These are phyloP conservation scores for Wallacemonas collosoma DNA, from an alignment of 208 protist genomes.

Conservation along the genomic window DNA sequence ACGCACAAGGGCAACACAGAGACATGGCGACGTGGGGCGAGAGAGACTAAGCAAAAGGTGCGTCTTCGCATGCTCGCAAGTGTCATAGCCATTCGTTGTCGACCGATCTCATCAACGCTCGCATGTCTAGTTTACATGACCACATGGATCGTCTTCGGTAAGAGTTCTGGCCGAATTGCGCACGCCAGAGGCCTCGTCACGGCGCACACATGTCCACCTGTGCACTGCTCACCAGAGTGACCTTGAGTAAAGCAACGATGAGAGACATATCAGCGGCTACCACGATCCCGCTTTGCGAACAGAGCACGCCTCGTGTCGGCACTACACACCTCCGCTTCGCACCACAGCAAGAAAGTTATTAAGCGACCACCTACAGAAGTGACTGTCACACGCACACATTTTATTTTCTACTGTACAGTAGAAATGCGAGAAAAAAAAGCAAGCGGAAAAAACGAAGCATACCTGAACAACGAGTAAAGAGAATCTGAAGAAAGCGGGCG, in stretches of 20 bases:
- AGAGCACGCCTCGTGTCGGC: too few relatives aligned
- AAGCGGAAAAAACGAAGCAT: too few relatives aligned
- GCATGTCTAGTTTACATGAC: slow-evolving; percentile 3
- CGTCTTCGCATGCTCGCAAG: not conserved
- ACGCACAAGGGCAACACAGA: too few relatives aligned
- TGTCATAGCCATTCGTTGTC: not conserved
- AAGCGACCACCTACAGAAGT: too few relatives aligned
- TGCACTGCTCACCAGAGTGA: not conserved
- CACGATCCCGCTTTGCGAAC: not conserved
- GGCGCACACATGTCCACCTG: too few relatives aligned
- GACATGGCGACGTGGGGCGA: not conserved
- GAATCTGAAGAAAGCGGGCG: not conserved
- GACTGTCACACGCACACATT: not conserved
- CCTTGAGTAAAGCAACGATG: not conserved
- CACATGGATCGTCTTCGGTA: not conserved
- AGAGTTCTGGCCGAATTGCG: not conserved
- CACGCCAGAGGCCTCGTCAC: not conserved
- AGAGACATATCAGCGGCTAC: not conserved
- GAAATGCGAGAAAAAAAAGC: not conserved
- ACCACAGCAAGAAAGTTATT: not conserved
- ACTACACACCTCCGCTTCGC: too few relatives aligned
- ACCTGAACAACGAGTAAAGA: not conserved
- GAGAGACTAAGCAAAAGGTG: not conserved
- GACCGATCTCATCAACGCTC: not conserved
- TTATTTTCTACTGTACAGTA: not conserved